Conservation (phyloP, 2,329 filamentous ascomycete genomes). For the Penicillium occitanis region DNA sequence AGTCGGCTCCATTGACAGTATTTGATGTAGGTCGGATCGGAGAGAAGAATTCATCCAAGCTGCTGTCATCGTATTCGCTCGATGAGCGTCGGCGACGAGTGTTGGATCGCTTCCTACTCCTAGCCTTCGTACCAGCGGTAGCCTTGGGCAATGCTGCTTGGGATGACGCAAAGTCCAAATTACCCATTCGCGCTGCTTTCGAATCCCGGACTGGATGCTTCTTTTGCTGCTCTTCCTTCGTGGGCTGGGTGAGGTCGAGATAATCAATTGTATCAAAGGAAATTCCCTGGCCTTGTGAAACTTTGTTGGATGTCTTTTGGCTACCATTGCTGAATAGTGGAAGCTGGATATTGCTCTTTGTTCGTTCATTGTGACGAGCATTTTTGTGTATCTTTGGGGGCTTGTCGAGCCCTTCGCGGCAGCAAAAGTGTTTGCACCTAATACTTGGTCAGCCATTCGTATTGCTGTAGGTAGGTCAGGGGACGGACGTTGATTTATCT, state of each 20-base stretch:
- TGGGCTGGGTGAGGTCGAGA: conserved; percentile 17
- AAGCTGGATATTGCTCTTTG: conserved; percentile 32
- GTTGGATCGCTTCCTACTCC: background rate
- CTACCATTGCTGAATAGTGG: conserved; percentile 33
- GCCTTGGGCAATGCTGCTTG: conserved; percentile 6
- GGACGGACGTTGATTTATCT: conserved; percentile 50
- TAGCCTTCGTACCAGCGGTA: background rate
- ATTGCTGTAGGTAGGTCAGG: too few relatives aligned
- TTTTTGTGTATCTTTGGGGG: conserved; percentile 49
- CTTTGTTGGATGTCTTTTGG: conserved; percentile 25
- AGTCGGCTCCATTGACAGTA: background rate
- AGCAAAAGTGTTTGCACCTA: conserved; percentile 71
- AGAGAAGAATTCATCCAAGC: conserved; percentile 39
- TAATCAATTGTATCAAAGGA: conserved; percentile 14
- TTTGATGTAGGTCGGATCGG: conserved; percentile 28
- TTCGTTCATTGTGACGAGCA: conserved; percentile 27
- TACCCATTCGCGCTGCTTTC: conserved; percentile 9
- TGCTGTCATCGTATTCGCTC: conserved; percentile 37
- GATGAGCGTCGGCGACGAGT: conserved; percentile 25
- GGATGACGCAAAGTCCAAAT: conserved; percentile 14
- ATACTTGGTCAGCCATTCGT: conserved; percentile 20
- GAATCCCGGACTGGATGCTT: background rate
- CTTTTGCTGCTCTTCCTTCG: background rate
- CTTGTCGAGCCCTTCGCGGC: conserved; percentile 68
- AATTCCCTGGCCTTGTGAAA: background rate